Evolutionary conservation across 768 basidiomycete genomes (phyloP), one percentile per base, ranked within the genome.

Genomic region (Neoboletus subvelutipes): DNA sequence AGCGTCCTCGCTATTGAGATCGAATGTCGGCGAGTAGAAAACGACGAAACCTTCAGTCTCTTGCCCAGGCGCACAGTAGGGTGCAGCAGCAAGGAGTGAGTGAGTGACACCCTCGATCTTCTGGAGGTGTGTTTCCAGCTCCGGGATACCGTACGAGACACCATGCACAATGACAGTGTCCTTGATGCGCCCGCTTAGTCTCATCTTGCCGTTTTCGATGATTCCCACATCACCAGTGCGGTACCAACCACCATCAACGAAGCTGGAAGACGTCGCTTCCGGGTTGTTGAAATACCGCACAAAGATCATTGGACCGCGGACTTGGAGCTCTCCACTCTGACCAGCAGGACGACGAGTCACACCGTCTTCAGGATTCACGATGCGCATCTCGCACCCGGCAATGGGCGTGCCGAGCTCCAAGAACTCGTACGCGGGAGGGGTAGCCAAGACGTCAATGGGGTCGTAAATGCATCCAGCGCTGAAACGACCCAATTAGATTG

Each of bases 161-260:
- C 50, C 50, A n/a, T 50, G 50, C 0, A 50, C 50, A 2, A 50
- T 50, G 13, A 50, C 50, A 6, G 50, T 50, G 28, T 50, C 50
- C 50, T 50, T 50, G 26, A 50, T 50, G 11, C 50, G 50, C 18
- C 50, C 50, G 37, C 50, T 50, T 13, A 50, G 15, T 29, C 50
- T 69, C 52, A 80, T 66, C 53, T 66, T 68, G 4, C 72, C 70
- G 8, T 68, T 64, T 41, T 67, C 57, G 12, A 80, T 62, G 36
- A 71, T 64, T 3, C 77, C 82, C 7, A 80, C 67, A 60, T 86
- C 85, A 1, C 85, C 84, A n/a, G 83, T 84, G 60, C 77, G 78
- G 68, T 82, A 81, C 84, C 84, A 86, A 6, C 80, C 74, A 20
- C 78, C 80, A 9, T 67, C 59, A 0, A 76, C 74, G 58, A 86